These are phyloP conservation scores for Vitis rupestris DNA, from an alignment of 164 flowering plant genomes.

Conservation along the genomic window DNA sequence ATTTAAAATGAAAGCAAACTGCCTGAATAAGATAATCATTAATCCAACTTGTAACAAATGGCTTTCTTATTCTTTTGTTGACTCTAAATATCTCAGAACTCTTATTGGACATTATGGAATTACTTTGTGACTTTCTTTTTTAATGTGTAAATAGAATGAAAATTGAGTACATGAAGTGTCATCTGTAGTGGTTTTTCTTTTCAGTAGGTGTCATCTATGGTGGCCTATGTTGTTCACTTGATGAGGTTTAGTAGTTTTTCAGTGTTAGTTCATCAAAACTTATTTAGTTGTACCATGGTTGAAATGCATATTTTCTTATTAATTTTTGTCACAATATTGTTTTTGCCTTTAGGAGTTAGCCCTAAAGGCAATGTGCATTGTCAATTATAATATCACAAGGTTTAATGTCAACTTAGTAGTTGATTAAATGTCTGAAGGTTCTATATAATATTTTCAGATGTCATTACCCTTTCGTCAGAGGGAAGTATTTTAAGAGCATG, in stretches of 20 bases:
- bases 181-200: too few relatives aligned
- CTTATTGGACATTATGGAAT: too few relatives aligned
- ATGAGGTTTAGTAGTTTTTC: neutral
- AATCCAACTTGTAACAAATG: too few relatives aligned
- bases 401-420: neutral
- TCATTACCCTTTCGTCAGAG: constrained; percentile 75
- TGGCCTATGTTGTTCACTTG: neutral
- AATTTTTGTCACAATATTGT: neutral
- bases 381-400: neutral
- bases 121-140: too few relatives aligned
- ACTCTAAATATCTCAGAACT: too few relatives aligned
- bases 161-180: too few relatives aligned
- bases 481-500: constrained; percentile 89
- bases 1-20: too few relatives aligned
- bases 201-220: neutral
- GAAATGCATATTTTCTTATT: neutral
- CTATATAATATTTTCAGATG: constrained; percentile 51
- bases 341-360: neutral
- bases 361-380: neutral
- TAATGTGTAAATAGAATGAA: too few relatives aligned
- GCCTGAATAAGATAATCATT: too few relatives aligned
- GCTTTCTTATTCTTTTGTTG: too few relatives aligned
- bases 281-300: neutral
- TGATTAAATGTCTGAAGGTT: neutral
- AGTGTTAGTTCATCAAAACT: neutral